phyloP scores from a whole-genome alignment of 495 filamentous ascomycete species.

The Aspergillus mulundensis region DNA sequence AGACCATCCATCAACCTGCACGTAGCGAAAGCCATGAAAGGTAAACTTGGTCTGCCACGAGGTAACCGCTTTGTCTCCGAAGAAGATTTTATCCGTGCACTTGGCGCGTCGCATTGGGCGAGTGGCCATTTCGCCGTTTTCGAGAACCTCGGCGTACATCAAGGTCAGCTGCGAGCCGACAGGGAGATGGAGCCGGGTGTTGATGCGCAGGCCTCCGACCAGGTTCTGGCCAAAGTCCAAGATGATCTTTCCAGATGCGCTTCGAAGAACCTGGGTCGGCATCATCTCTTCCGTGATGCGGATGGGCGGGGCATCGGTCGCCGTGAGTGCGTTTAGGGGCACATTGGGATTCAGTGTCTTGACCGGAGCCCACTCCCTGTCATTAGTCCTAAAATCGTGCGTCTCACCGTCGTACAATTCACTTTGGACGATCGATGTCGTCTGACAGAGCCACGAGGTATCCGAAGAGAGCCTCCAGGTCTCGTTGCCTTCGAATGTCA shows the following conservation, averaged over 20 bases:
- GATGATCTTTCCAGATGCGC: background rate
- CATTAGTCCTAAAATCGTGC: background rate
- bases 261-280: too few relatives aligned
- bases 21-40: conserved; percentile 55
- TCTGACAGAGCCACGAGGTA: background rate
- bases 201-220: conserved; percentile 38
- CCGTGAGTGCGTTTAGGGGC: background rate
- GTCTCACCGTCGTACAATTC: background rate
- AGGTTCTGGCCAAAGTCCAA: conserved; percentile 54
- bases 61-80: conserved; percentile 30
- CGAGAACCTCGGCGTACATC: conserved; percentile 46
- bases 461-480: background rate
- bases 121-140: conserved; percentile 43
- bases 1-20: conserved; percentile 44
- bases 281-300: too few relatives aligned
- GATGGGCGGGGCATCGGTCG: too few relatives aligned
- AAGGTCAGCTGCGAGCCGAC: conserved; percentile 29
- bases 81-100: conserved; percentile 11
- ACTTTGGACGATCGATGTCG: background rate
- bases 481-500: too few relatives aligned
- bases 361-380: background rate
- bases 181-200: conserved; percentile 24
- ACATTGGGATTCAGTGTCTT: too few relatives aligned
- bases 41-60: too few relatives aligned
- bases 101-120: conserved; percentile 42